These are phyloP conservation scores for Metschnikowia matae DNA, from an alignment of 805 yeast genomes.

Conservation along the genomic window DNA sequence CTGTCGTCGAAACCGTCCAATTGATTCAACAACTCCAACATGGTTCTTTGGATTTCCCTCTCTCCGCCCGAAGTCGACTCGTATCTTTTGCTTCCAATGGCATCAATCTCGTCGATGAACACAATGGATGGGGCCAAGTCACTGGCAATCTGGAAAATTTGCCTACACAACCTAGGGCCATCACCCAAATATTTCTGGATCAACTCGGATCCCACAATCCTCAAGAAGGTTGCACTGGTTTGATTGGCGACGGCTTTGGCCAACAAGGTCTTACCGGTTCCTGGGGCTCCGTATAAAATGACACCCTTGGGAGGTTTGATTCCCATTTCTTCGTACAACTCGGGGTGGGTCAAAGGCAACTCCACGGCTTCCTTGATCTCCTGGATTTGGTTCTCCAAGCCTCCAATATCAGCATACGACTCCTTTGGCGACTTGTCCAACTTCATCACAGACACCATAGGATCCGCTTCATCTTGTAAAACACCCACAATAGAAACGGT, in stretches of 20 bases:
- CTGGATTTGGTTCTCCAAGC: constrained; percentile 91
- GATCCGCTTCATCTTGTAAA: constrained; percentile 96
- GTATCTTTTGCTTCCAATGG: constrained; percentile 97
- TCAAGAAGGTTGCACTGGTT: constrained; percentile 90
- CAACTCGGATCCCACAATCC: constrained; percentile 95
- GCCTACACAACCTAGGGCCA: constrained; percentile 93
- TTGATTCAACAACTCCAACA: constrained; percentile 93
- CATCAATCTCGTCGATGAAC: constrained; percentile 97
- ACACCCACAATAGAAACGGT: constrained; percentile 97
- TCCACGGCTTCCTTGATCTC: constrained; percentile 97
- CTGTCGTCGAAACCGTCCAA: constrained; percentile 96
- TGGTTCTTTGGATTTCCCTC: constrained; percentile 94
- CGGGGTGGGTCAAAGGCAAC: constrained; percentile 93
- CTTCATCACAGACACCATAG: constrained; percentile 96
- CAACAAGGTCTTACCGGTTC: constrained; percentile 92
- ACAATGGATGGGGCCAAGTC: constrained; percentile 98
- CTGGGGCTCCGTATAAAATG: constrained; percentile 94
- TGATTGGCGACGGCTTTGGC: constrained; percentile 99
- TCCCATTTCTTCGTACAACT: constrained; percentile 96
- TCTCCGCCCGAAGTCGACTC: constrained; percentile 98
- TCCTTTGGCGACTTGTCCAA: constrained; percentile 97
- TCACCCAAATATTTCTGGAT: constrained; percentile 97
- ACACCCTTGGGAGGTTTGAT: constrained; percentile 98
- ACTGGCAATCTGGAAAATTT: constrained; percentile 92
- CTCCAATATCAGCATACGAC: constrained; percentile 95